Evolutionary conservation across 768 basidiomycete genomes (phyloP), one percentile per base, ranked within the genome.

Genomic region (Trametes villosa): DNA sequence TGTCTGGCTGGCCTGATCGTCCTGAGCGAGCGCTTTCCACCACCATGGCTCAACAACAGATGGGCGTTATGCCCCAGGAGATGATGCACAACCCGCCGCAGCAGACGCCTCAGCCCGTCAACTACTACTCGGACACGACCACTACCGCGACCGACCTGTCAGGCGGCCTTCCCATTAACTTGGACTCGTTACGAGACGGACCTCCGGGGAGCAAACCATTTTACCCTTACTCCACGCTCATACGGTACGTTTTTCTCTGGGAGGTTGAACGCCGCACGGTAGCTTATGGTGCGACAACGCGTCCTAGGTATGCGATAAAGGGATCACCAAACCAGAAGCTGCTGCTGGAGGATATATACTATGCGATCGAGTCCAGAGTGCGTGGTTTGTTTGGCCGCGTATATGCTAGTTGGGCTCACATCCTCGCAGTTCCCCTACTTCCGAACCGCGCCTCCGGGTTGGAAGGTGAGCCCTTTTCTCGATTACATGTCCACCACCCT

Each of bases 131-230:
- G 52, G 89, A 89, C 83, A 58, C 57, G 33, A 58, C 52, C 31
- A 63, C 62, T 17, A 70, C 65, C 64, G 86, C 87, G 63, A 87
- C 81, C 69, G 91, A 93, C 78, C 81, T 92, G 62, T 90, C 90
- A 9, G 91, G 91, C 24, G 91, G 91, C 24, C 80, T 92, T 31
- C 91, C 91, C 51, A 91, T 94, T 69, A 94, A 91, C 70, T 87
- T 94, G 26, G 91, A 92, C 73, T 93, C 92, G 3, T 79, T 94
- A 57, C 82, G 92, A 53, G 92, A 94, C 70, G 91, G 92, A 0
- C 92, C 92, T 2, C 91, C 92, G 8, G 92, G 92, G 47, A 91
- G 86, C 72, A 94, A 94, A 73, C 92, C 92, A 7, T 93, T 94
- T 69, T 94, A 94, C 69, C 92, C 92, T 2, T 94, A 94, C 71